phyloP scores from a whole-genome alignment of 768 basidiomycete species.

The Lentinula guzmanii region DNA sequence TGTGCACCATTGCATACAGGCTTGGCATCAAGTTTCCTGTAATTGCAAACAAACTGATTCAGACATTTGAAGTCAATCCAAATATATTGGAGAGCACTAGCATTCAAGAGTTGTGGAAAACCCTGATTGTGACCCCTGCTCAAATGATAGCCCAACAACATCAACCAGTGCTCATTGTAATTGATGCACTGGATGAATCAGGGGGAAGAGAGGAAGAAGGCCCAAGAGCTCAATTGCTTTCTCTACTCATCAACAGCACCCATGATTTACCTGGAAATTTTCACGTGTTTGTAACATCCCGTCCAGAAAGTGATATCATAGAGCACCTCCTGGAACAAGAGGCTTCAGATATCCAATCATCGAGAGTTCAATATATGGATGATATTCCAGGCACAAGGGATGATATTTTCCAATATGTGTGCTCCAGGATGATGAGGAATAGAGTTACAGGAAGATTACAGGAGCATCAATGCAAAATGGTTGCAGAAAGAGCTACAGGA shows the following conservation, averaged over 20 bases:
- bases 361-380: not conserved
- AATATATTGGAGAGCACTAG: not conserved
- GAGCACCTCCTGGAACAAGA: not conserved
- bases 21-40: not conserved
- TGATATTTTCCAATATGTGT: not conserved
- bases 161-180: not conserved
- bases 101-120: not conserved
- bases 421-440: not conserved
- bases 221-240: not conserved
- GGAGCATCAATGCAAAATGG: not conserved
- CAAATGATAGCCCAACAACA: not conserved
- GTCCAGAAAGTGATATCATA: not conserved
- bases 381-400: not conserved
- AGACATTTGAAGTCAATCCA: not conserved
- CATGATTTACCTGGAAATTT: not conserved
- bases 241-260: not conserved
- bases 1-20: not conserved
- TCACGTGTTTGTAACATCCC: not conserved
- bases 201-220: not conserved
- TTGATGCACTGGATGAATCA: slow-evolving; percentile 1
- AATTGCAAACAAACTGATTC: not conserved
- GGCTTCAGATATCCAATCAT: not conserved
- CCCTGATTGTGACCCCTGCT: not conserved
- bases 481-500: not conserved
- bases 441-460: not conserved